Conservation (phyloP, 768 basidiomycete genomes). For the Vishniacozyma victoriae region DNA sequence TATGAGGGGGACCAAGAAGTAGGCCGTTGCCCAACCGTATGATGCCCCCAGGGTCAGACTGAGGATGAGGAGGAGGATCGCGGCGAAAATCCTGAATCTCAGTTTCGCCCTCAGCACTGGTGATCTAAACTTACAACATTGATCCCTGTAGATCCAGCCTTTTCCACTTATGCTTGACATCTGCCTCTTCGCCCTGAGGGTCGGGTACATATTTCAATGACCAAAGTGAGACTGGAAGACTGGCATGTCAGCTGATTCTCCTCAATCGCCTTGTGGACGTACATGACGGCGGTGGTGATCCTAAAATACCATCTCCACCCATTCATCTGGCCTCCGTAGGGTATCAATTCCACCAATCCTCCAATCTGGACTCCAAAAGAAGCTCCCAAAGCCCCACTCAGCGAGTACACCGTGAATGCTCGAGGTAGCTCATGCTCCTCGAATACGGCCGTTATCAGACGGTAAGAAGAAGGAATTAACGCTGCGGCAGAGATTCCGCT, state of each 20-base stretch:
- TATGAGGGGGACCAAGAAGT: slow-evolving; percentile 31
- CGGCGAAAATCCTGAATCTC: slow-evolving; percentile 16
- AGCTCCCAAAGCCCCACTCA: slow-evolving; percentile 20
- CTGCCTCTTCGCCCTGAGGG: background rate
- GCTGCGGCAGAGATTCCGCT: slow-evolving; percentile 23
- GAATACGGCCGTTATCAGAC: slow-evolving; percentile 27
- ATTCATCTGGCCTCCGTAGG: slow-evolving; percentile 12
- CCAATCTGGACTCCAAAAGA: slow-evolving; percentile 19
- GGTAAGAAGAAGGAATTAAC: slow-evolving; percentile 21
- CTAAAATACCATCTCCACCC: slow-evolving; percentile 42
- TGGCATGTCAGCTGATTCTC: background rate
- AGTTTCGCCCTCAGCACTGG: too few species aligned
- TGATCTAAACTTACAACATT: slow-evolving; percentile 4
- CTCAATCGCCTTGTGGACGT: background rate
- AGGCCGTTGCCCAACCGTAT: slow-evolving; percentile 24
- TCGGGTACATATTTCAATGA: slow-evolving; percentile 18
- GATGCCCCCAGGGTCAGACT: slow-evolving; percentile 36
- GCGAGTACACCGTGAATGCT: slow-evolving; percentile 19
- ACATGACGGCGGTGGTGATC: too few species aligned
- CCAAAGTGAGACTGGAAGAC: slow-evolving; percentile 7
- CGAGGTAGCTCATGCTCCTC: slow-evolving; percentile 12
- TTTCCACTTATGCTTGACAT: slow-evolving; percentile 1
- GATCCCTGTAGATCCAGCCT: slow-evolving; percentile 12
- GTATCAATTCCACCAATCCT: slow-evolving; percentile 23
- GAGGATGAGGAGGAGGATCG: slow-evolving; percentile 34